Evolutionary conservation across 768 basidiomycete genomes (phyloP).

Genomic region (Kwoniella pini): DNA sequence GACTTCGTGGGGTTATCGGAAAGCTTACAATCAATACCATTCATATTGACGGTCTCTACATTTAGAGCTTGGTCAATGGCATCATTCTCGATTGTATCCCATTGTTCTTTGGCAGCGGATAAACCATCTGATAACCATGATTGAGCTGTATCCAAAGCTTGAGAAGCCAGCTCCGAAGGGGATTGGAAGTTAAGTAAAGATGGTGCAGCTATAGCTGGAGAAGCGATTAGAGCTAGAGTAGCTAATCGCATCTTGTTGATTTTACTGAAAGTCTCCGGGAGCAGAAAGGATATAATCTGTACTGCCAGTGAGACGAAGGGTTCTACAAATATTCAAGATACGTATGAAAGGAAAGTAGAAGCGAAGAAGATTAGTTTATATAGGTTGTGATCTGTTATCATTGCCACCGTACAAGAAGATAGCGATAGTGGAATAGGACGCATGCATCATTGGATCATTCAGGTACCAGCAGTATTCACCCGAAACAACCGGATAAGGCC

Average conservation of each 20-base stretch:
- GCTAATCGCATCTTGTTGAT: slow-evolving; percentile 15
- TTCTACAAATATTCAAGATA: too few relatives aligned
- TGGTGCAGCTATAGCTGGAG: slow-evolving; percentile 27
- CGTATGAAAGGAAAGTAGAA: not conserved
- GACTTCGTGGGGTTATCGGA: too few relatives aligned
- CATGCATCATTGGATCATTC: slow-evolving; percentile 1
- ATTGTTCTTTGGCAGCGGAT: slow-evolving; percentile 20
- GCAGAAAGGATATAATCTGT: too few relatives aligned
- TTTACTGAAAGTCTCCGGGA: too few relatives aligned
- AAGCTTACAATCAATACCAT: slow-evolving; percentile 44
- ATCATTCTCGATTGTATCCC: slow-evolving; percentile 29
- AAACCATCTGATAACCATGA: slow-evolving; percentile 34
- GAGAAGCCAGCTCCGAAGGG: slow-evolving; percentile 39
- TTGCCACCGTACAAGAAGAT: slow-evolving; percentile 4
- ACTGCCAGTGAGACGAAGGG: not conserved
- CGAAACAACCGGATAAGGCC: slow-evolving; percentile 5
- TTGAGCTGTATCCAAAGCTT: slow-evolving; percentile 39
- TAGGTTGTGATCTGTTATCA: not conserved
- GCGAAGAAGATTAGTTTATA: not conserved
- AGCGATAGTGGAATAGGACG: not conserved
- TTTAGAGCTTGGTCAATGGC: slow-evolving; percentile 20
- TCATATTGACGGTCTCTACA: slow-evolving; percentile 27
- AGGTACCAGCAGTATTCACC: not conserved
- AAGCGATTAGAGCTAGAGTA: slow-evolving; percentile 18
- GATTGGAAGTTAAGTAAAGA: slow-evolving; percentile 20